These are phyloP conservation scores for Phaeomoniella chlamydospora DNA, from an alignment of 2,329 filamentous ascomycete species.

Conservation along the genomic window DNA sequence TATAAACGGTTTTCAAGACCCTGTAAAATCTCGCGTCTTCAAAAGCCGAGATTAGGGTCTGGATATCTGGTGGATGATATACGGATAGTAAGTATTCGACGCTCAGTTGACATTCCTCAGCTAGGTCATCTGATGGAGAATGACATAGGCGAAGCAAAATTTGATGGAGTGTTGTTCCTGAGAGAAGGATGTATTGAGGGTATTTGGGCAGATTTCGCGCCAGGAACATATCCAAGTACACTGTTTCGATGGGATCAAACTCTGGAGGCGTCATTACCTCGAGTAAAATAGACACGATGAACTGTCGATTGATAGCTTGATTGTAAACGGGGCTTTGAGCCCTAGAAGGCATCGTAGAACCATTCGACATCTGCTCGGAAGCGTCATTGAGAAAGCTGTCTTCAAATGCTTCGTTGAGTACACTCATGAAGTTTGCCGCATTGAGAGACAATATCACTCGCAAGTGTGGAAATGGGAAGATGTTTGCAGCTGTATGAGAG, in stretches of 20 bases:
- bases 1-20: conserved; percentile 81
- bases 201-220: conserved; percentile 93
- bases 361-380: conserved; percentile 46
- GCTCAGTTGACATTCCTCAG: conserved; percentile 92
- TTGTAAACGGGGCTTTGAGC: conserved; percentile 23
- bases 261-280: conserved; percentile 72
- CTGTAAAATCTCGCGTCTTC: conserved; percentile 72
- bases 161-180: conserved; percentile 69
- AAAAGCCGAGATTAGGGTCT: conserved; percentile 62
- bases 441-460: conserved; percentile 77
- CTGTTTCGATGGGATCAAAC: conserved; percentile 67
- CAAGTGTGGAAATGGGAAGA: conserved; percentile 84
- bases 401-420: conserved; percentile 93
- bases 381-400: conserved; percentile 82
- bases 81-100: conserved; percentile 87
- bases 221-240: conserved; percentile 98
- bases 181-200: conserved; percentile 83
- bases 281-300: conserved; percentile 76
- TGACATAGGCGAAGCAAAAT: conserved; percentile 72
- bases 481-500: too few relatives aligned
- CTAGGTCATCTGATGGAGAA: conserved; percentile 65
- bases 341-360: conserved; percentile 43
- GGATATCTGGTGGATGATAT: conserved; percentile 76
- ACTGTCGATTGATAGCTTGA: conserved; percentile 69
- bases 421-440: conserved; percentile 81